phyloP scores from a whole-genome alignment of 2,329 filamentous ascomycete species.

The Alternaria sp. region DNA sequence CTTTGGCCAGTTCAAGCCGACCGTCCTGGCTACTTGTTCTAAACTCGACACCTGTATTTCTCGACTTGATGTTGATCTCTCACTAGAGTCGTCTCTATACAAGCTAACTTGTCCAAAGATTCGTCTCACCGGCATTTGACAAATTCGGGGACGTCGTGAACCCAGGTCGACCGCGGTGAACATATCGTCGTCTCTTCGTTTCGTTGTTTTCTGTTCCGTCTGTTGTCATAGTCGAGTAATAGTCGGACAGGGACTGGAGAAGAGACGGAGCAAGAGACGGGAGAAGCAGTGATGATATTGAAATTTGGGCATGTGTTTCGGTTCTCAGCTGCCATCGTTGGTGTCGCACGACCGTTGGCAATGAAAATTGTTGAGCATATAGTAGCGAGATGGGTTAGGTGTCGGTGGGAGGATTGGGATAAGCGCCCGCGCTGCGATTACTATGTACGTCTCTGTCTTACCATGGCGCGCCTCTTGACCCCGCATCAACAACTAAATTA shows the following conservation, averaged over 20 bases:
- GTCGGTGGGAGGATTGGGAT: not conserved
- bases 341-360: not conserved
- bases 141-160: not conserved
- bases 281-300: conserved; percentile 52
- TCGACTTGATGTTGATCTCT: not conserved
- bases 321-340: not conserved
- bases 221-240: conserved; percentile 1
- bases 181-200: conserved; percentile 7
- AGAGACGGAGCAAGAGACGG: conserved; percentile 49
- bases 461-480: not conserved
- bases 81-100: not conserved
- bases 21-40: not conserved
- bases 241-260: conserved; percentile 25
- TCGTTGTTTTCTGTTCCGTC: not conserved
- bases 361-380: not conserved
- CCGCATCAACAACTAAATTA: not conserved
- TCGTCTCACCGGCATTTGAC: not conserved
- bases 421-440: not conserved
- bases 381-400: not conserved
- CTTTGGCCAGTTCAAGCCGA: not conserved
- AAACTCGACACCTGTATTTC: not conserved
- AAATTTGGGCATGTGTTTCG: not conserved
- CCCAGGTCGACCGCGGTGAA: not conserved
- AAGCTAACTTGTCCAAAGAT: not conserved
- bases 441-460: not conserved